Evolutionary conservation across 2,329 filamentous ascomycete genomes (phyloP).

Genomic region (Aspergillus proliferans): DNA sequence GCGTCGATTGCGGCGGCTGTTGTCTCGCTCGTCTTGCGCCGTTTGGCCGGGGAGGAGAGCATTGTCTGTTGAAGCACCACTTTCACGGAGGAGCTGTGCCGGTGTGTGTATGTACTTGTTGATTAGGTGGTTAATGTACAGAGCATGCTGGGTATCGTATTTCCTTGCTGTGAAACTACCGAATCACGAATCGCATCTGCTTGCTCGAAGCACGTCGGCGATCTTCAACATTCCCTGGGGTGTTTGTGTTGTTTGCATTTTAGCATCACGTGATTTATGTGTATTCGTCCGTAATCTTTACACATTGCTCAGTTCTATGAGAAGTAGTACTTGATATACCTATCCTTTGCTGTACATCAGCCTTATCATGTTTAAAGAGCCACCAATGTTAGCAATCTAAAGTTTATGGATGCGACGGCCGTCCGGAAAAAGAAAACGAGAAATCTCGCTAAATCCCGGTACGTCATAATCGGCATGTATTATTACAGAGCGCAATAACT

Average conservation of each 20-base stretch:
- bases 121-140: background rate
- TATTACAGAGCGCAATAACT: background rate
- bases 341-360: no score
- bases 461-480: background rate
- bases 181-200: background rate
- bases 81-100: no score
- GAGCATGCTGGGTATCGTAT: background rate
- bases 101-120: background rate
- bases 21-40: slow-evolving; percentile 57
- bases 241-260: slow-evolving; percentile 31
- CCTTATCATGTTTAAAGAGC: no score
- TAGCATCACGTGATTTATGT: background rate
- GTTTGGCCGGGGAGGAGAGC: slow-evolving; percentile 53
- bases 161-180: background rate
- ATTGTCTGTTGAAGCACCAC: background rate
- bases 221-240: background rate
- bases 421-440: background rate
- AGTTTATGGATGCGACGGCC: background rate
- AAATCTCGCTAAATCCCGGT: background rate
- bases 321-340: background rate
- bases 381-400: no score
- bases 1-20: slow-evolving; percentile 40
- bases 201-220: background rate
- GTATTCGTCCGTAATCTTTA: background rate
- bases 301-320: background rate